These are phyloP conservation scores for Boletus subluridellus DNA, from an alignment of 1,284 basidiomycete species.

Conservation along the genomic window DNA sequence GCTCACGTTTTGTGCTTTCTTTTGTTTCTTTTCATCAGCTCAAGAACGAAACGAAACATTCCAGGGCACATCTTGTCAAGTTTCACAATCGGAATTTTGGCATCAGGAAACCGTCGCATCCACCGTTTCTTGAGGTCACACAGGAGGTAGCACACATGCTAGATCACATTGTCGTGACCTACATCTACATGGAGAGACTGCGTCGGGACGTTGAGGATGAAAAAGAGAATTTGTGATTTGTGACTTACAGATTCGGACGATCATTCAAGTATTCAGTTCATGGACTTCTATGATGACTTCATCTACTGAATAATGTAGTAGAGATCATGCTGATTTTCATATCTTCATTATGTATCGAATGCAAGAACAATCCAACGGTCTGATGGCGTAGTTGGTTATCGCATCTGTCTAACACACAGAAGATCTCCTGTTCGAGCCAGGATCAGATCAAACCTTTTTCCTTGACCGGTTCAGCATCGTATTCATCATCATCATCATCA, in stretches of 20 bases:
- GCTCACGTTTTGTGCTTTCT: not conserved
- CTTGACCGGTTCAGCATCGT: not conserved
- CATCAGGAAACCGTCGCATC: constrained; percentile 20
- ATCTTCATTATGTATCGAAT: not conserved
- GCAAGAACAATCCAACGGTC: constrained; percentile 9
- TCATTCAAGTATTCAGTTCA: not conserved
- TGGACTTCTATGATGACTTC: not conserved
- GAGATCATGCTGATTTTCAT: not conserved
- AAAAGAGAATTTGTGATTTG: constrained; percentile 15
- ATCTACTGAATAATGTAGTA: not conserved
- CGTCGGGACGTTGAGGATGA: constrained; percentile 26
- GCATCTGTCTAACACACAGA: constrained; percentile 73
- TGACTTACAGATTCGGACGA: not conserved
- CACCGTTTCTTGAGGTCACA: constrained; percentile 34
- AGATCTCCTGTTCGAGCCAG: constrained; percentile 59
- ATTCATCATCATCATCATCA: not conserved
- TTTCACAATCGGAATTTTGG: constrained; percentile 24
- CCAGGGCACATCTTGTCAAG: constrained; percentile 20
- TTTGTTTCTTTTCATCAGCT: constrained; percentile 12
- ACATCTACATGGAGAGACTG: constrained; percentile 34
- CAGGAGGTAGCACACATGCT: constrained; percentile 33
- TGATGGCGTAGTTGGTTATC: constrained; percentile 81
- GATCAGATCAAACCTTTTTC: constrained; percentile 40
- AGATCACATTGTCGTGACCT: constrained; percentile 37
- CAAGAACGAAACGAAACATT: constrained; percentile 16